phyloP scores from a whole-genome alignment of 805 yeast species.

The Spathaspora gorwiae region DNA sequence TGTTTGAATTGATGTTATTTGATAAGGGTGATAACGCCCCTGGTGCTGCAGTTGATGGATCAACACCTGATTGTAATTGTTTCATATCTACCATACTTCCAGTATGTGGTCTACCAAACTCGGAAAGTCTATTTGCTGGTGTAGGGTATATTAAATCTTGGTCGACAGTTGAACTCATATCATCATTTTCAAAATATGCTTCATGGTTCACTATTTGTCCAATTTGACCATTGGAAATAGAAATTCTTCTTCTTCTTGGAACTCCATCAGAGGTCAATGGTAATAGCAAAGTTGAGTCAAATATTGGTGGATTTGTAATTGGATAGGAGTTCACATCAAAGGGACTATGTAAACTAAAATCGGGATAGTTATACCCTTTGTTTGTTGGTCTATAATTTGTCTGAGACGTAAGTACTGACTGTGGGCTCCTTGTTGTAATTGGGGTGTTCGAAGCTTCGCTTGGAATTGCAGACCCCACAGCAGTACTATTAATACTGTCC shows the following conservation, averaged over 20 bases:
- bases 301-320: slow-evolving; percentile 44
- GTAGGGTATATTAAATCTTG: slow-evolving; percentile 2
- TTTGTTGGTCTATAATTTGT: background rate
- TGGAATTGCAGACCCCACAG: no score
- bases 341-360: slow-evolving; percentile 25
- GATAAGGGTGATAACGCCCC: background rate
- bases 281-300: slow-evolving; percentile 38
- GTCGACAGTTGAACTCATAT: slow-evolving; percentile 1
- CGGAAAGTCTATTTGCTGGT: background rate
- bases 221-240: slow-evolving; percentile 82
- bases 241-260: slow-evolving; percentile 57
- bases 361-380: background rate
- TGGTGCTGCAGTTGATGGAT: background rate
- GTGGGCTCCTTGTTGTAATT: no score
- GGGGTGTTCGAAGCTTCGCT: no score
- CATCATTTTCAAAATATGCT: slow-evolving; percentile 28
- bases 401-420: background rate
- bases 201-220: slow-evolving; percentile 61
- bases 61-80: background rate
- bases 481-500: no score
- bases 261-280: slow-evolving; percentile 30
- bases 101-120: background rate
- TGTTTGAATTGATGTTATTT: background rate
- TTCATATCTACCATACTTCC: background rate
- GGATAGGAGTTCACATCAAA: slow-evolving; percentile 39